Evolutionary conservation across 768 basidiomycete species (phyloP), one percentile per base, ranked within the genome.

Genomic region (Hydnum rufescens): DNA sequence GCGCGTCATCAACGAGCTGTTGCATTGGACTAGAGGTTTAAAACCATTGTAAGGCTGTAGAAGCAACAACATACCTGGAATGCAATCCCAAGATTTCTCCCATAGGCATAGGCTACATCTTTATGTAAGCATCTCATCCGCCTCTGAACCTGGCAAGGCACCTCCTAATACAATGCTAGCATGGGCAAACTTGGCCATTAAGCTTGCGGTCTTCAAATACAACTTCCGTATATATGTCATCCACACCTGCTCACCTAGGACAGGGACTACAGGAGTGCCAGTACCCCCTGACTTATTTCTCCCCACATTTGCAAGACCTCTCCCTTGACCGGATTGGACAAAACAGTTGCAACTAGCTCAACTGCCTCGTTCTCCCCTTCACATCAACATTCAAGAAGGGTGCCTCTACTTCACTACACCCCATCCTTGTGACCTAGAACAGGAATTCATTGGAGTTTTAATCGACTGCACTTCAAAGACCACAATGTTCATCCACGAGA

Each of bases 1-100:
- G 70, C 32, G 90, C 75, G 62, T 99, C 95, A 63, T 99, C 95
- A 47, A 97, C 82, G 5, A 99, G 80, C 89, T 93, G n/a, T n/a
- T n/a, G n/a, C n/a, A n/a, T n/a, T 59, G n/a, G n/a, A n/a, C n/a
- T n/a, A n/a, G n/a, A n/a, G n/a, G n/a, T n/a, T n/a, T n/a, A n/a
- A n/a, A n/a, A n/a, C n/a, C n/a, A n/a, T n/a, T n/a, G n/a, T n/a
- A n/a, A n/a, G n/a, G n/a, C n/a, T n/a, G n/a, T n/a, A n/a, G n/a
- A n/a, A n/a, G n/a, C n/a, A 47, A 25, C 26, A 5, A 64, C 70
- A 51, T 57, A 89, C 89, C 75, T 95, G 92, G 68, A 96, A 95
- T n/a, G 90, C 87, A 56, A 92, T 83, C 2, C 90, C 89, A 18
- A 93, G 60, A 65, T 92, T 88, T 51, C 86, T 73, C 1, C 88